Base-by-base conservation (phyloP, 305 asterid genomes). In the Rubia occidens region DNA sequence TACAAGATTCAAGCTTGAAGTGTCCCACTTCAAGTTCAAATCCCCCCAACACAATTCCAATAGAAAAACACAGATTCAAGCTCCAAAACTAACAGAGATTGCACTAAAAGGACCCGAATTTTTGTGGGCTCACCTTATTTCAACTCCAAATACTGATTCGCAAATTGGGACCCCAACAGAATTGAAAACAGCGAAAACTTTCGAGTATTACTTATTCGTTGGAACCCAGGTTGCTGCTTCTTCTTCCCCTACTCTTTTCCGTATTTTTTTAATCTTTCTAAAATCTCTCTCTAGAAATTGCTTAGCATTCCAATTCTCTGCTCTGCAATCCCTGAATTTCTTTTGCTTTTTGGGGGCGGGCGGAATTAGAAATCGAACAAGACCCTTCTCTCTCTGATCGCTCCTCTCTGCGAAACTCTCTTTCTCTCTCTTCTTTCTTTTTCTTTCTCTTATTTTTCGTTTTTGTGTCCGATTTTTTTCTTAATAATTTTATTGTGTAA, bases 11-110 rank as follows among this genome's bases (percentile, higher is more conserved):
- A 80, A 87, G 81, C 90, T 93, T 81, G 79, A 86, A 82, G 78
- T 82, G 74, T 74, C 71, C 83, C 80, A 86, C 88, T 87, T 88
- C 88, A 88, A 86, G 87, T 83, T 86, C 88, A 83, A 80, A 74
- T 82, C 74, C 71, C 55, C 72, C 70, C 83, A 74, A 76, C 80
- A 70, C 77, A 85, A 83, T 86, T 82, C 83, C 64, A 82, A 80
- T 69, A 13, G 39, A 76, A 75, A 40, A 70, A 65, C 64, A 71
- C 74, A 74, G 77, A 76, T 84, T 78, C 71, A 74, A 78, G 81
- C 85, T 83, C 58, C 53, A 73, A 72, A 74, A 67, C 44, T 39
- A 62, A 67, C 65, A 79, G 64, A 75, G 66, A 76, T 68, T 76
- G 35, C 66, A 74, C 65, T 70, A 75, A 40, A 39, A 55, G 71